Evolutionary conservation across 768 basidiomycete species (phyloP).

Genomic region (Leccinum fibrillosum): DNA sequence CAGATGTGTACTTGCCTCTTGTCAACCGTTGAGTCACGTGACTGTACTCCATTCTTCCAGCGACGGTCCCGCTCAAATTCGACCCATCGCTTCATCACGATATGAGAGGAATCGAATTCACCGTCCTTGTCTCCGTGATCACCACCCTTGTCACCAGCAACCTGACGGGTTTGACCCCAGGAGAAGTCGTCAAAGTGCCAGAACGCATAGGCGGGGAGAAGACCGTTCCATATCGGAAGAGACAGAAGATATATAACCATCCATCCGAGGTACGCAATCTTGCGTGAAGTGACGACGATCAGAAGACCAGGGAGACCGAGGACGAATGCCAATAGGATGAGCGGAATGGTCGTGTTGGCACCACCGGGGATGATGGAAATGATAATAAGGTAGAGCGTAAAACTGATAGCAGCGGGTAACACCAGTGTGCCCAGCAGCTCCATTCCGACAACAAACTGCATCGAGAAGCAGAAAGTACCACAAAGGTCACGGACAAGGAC

Average conservation of each 20-base stretch:
- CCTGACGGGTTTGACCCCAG: constrained; percentile 91
- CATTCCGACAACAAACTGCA: constrained; percentile 99
- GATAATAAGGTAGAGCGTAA: constrained; percentile 93
- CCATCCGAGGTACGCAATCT: constrained; percentile 94
- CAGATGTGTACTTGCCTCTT: constrained; percentile 48
- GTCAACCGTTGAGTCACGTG: constrained; percentile 74
- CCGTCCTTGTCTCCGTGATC: constrained; percentile 93
- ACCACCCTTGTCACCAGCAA: constrained; percentile 67
- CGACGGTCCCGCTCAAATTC: constrained; percentile 96
- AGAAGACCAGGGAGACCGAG: constrained; percentile 94
- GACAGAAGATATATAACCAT: constrained; percentile 93
- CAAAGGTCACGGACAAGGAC: constrained; percentile 96
- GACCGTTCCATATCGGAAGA: constrained; percentile 95
- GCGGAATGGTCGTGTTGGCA: constrained; percentile 79
- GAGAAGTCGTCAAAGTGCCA: constrained; percentile 99
- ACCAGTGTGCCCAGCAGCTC: constrained; percentile 96
- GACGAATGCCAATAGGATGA: constrained; percentile 89
- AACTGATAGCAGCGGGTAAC: constrained; percentile 94
- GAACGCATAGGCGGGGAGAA: constrained; percentile 94
- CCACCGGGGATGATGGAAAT: constrained; percentile 80
- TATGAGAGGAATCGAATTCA: constrained; percentile 93
- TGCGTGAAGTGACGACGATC: constrained; percentile 94
- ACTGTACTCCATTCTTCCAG: constrained; percentile 86
- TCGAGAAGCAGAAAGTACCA: constrained; percentile 99
- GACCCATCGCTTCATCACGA: constrained; percentile 99